Base-by-base conservation (phyloP, 371 early-diverging fungal species). In the Syncephalis plumigaleata region DNA sequence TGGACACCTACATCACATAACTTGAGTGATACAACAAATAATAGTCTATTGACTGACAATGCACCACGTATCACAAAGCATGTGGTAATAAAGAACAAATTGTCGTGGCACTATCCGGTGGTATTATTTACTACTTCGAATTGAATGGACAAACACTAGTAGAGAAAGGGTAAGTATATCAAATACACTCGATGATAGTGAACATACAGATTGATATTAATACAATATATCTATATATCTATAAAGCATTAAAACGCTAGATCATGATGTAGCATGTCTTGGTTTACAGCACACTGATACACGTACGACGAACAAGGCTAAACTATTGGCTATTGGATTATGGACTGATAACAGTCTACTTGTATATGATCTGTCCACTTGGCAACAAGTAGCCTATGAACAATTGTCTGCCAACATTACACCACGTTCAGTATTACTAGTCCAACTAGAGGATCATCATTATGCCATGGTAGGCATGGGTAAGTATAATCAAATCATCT, bases 391-490 rank as follows among this genome's bases (percentile, higher is more conserved):
- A 4, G 54, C 69, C 0, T 59, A 65, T 16, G 68, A 79, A 47
- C 53, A 57, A 0, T 52, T 81, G 9, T 49, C 24, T 54, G 20
- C 38, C 60, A 65, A 59, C 2, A 63, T 68, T 24, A 68, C 88
- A 53, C 82, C 87, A 15, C 77, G 91, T 3, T 88, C 92, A 0
- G 51, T 88, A 21, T 55, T 80, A 21, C 48, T 84, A 46, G 52
- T 68, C 7, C 55, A 54, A 4, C 66, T 93, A 38, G 87, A 81
- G 36, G 59, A 56, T 2, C 52, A 60, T 0, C 52, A 58, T 5
- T 88, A 89, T 49, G 57, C 88, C 5, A 59, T 91, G 46, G 75
- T 74, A 0, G 77, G 84, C 0, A 61, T 83, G 18, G 87, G 85
- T 75, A 62, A 46, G 58, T 18, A 18, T 20, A 4, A 1, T 24